A percentile compares a stretch with the other conserved stretches of the same genome.
These are phyloP conservation scores for Aurantiochytrium sp. DNA, from an alignment of 108 stramenopile species.

Conservation along the genomic window DNA sequence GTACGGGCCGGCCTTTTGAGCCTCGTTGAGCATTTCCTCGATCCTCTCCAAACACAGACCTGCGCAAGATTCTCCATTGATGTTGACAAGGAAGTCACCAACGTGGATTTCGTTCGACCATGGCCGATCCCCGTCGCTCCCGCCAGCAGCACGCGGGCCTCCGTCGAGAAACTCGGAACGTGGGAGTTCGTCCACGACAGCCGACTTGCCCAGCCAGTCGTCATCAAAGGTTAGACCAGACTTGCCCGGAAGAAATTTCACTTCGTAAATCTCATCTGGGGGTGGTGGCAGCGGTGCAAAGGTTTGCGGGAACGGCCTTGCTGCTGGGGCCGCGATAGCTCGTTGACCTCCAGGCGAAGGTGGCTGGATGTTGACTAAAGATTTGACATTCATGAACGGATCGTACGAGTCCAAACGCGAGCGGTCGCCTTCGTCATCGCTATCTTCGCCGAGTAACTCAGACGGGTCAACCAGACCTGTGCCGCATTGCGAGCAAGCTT, in stretches of 20 bases:
- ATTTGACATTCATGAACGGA: not conserved
- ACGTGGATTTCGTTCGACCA: not conserved
- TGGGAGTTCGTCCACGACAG: not conserved
- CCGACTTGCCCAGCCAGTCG: slow-evolving; percentile 2
- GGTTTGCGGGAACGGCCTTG: not conserved
- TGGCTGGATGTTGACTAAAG: not conserved
- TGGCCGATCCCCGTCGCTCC: not conserved
- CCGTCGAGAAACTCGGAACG: not conserved
- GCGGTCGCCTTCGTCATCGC: not conserved
- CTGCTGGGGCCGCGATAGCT: not conserved
- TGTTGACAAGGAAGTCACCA: not conserved
- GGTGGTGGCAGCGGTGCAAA: not conserved
- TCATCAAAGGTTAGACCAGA: not conserved
- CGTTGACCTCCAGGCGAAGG: not conserved
- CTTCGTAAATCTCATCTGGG: not conserved
- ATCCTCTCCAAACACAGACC: not conserved
- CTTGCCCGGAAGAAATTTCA: not conserved
- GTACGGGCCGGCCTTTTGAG: not conserved
- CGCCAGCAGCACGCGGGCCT: not conserved
- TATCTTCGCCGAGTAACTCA: not conserved
- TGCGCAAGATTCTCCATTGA: not conserved
- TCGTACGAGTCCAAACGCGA: not conserved
- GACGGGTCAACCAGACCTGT: not conserved
- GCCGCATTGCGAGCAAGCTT: not conserved
- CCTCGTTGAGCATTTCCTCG: not conserved